phyloP scores from a whole-genome alignment of 768 basidiomycete species.

The Lepiota venenata region DNA sequence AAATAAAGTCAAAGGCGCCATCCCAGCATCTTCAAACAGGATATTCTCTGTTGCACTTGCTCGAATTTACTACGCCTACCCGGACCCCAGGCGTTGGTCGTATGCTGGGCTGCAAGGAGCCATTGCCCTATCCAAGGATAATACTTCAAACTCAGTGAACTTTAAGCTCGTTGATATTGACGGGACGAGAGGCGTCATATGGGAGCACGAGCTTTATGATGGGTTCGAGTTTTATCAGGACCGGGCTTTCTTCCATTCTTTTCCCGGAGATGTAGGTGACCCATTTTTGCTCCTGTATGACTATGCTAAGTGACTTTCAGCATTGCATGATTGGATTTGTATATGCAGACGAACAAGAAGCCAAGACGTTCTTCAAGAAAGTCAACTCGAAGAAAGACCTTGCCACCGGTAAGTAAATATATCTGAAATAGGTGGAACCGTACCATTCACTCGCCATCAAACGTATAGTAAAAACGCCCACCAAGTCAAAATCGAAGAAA shows the following conservation, averaged over 20 bases:
- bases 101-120: conserved; percentile 89
- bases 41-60: conserved; percentile 79
- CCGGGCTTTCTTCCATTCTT: conserved; percentile 89
- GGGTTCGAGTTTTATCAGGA: conserved; percentile 81
- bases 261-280: conserved; percentile 84
- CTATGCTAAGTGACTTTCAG: conserved; percentile 35
- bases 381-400: conserved; percentile 63
- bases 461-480: conserved; percentile 9
- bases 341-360: conserved; percentile 85
- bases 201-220: conserved; percentile 90
- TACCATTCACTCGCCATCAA: neutral
- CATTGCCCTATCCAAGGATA: conserved; percentile 68
- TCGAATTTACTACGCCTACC: conserved; percentile 89
- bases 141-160: conserved; percentile 47
- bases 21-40: conserved; percentile 61
- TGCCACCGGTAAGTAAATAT: conserved; percentile 41
- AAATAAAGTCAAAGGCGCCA: conserved; percentile 61
- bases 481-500: conserved; percentile 53
- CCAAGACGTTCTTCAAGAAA: conserved; percentile 83
- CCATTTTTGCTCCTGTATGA: neutral
- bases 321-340: conserved; percentile 90
- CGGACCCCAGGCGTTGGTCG: conserved; percentile 72
- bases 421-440: neutral
- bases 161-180: conserved; percentile 82
- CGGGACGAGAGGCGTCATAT: conserved; percentile 84